Evolutionary conservation across 768 basidiomycete genomes (phyloP), one percentile per base, ranked within the genome.

Genomic region (Suillus hirtellus): DNA sequence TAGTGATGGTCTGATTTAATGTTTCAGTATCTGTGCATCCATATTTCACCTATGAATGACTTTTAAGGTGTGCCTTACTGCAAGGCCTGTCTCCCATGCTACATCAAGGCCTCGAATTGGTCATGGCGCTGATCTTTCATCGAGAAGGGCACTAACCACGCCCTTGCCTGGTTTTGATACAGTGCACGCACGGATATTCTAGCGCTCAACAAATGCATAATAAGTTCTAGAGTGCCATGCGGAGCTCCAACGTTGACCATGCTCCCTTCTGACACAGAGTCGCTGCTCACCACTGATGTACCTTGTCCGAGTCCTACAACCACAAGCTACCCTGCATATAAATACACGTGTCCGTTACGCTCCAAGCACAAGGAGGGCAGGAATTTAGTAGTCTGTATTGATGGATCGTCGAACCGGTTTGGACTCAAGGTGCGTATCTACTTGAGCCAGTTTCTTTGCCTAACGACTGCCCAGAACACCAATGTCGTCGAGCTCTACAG

Each of bases 401-500:
- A 70, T 8, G 69, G 69, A 0, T 69, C 67, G 0, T 66, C 70
- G 0, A 69, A 71, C 27, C 43, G 58, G 3, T 59, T 61, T 59
- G 66, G 62, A 24, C 21, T 17, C 17, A 58, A 24, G 40, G 56
- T 58, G 40, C 7, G 56, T 31, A 42, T 42, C 24, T 31, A 42
- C 15, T 42, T n/a, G 7, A 10, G 21, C 4, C 2, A 10, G 3
- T 31, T 38, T 27, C 15, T 35, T 21, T 42, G 21, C 27, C 62
- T 34, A 31, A 31, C 19, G 3, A 19, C 27, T 27, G 6, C 1
- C 17, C 40, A 77, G 76, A 75, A 75, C 60, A 72, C 73, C 9
- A 72, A 74, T 52, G 68, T 78, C 53, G 55, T 71, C n/a, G 75
- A 76, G 46, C 65, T 78, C 0, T 72, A 72, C 63, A 64, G 61